These are phyloP conservation scores for Liquidambar formosana DNA, from an alignment of 164 flowering plant species.

Conservation along the genomic window DNA sequence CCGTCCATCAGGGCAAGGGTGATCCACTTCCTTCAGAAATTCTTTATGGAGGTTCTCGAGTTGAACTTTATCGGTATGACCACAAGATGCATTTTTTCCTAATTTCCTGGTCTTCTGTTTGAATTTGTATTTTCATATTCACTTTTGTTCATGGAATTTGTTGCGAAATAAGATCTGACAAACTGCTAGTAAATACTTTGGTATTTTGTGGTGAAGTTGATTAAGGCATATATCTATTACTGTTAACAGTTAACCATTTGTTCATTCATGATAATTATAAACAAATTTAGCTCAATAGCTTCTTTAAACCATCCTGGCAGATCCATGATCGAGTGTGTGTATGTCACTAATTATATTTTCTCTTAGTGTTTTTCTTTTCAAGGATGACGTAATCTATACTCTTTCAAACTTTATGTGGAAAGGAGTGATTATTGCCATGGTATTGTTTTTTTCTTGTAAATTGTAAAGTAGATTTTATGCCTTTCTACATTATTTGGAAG, in stretches of 20 bases:
- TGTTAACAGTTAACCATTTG: neutral
- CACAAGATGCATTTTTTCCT: neutral
- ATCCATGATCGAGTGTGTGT: too few relatives aligned
- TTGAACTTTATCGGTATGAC: conserved; percentile 83
- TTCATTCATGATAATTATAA: neutral
- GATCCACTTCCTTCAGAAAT: conserved; percentile 58
- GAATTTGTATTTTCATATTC: neutral
- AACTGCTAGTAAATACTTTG: neutral
- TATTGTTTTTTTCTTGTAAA: too few relatives aligned
- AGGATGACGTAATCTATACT: too few relatives aligned
- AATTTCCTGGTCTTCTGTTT: neutral
- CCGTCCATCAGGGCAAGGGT: conserved; percentile 61
- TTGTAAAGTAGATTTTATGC: too few relatives aligned
- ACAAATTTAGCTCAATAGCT: too few relatives aligned
- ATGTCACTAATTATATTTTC: too few relatives aligned
- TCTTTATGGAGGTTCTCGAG: conserved; percentile 67
- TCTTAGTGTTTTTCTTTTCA: too few relatives aligned
- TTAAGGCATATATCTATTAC: neutral
- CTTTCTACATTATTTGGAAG: too few relatives aligned
- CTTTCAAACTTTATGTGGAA: too few relatives aligned
- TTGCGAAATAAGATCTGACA: neutral
- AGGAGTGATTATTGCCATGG: too few relatives aligned
- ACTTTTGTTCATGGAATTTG: neutral
- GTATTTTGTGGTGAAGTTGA: conserved; percentile 1
- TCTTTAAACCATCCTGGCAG: too few relatives aligned